A percentile compares a stretch with the other conserved stretches of the same genome.
Evolutionary conservation across 768 basidiomycete genomes (phyloP).

Genomic region (Fomitopsis serialis): DNA sequence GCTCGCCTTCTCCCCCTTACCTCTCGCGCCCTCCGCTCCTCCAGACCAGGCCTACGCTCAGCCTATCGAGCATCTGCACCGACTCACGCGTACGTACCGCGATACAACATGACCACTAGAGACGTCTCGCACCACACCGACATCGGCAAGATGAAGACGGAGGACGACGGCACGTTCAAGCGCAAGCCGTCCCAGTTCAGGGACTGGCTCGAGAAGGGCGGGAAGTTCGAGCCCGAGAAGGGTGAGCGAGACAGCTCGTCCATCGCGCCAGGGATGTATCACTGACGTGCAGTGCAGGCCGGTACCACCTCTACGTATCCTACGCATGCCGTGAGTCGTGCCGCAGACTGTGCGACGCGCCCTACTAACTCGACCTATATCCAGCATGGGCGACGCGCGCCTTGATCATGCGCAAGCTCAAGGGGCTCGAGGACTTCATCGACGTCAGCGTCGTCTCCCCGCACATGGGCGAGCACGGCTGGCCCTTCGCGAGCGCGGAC

Average conservation of each 20-base stretch:
- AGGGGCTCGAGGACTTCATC: slow-evolving; percentile 83
- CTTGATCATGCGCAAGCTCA: slow-evolving; percentile 84
- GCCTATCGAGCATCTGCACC: background rate
- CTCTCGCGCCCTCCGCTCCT: too few relatives aligned
- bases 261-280: background rate
- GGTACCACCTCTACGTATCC: slow-evolving; percentile 90
- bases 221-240: slow-evolving; percentile 67
- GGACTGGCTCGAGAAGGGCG: slow-evolving; percentile 47
- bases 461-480: slow-evolving; percentile 76
- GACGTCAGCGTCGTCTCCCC: slow-evolving; percentile 80
- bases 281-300: slow-evolving; percentile 38
- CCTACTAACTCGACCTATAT: background rate
- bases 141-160: slow-evolving; percentile 48
- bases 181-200: slow-evolving; percentile 50
- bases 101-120: slow-evolving; percentile 6
- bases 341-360: background rate
- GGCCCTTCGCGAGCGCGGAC: slow-evolving; percentile 77
- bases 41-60: background rate
- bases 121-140: slow-evolving; percentile 39
- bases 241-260: slow-evolving; percentile 37
- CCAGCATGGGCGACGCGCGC: slow-evolving; percentile 92
- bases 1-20: too few relatives aligned
- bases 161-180: slow-evolving; percentile 63
- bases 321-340: slow-evolving; percentile 72
- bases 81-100: background rate